Percentiles rank a stretch among this genome's conserved stretches.
Conservation (phyloP, 2,329 filamentous ascomycete genomes). For the Ascomycota sp. region DNA sequence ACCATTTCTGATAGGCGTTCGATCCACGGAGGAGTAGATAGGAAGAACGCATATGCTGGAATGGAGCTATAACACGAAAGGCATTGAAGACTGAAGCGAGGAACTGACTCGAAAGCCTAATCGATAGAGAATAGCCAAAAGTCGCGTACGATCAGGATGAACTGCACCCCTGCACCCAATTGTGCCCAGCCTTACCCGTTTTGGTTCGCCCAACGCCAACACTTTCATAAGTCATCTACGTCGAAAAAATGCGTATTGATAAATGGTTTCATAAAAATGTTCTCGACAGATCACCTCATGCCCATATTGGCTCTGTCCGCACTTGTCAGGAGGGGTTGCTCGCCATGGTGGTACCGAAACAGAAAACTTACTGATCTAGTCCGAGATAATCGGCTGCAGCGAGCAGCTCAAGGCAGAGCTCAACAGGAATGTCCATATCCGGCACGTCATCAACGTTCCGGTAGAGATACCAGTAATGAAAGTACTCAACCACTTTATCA, state of each 20-base stretch:
- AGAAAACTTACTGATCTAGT: slow-evolving; percentile 30
- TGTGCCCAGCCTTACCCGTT: too few species aligned
- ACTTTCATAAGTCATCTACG: not conserved
- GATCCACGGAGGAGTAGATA: slow-evolving; percentile 26
- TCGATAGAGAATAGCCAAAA: not conserved
- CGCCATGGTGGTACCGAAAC: slow-evolving; percentile 9
- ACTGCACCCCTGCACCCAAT: not conserved
- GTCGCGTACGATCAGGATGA: too few species aligned
- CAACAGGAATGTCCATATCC: slow-evolving; percentile 63
- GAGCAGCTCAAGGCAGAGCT: slow-evolving; percentile 58
- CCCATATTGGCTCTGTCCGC: slow-evolving; percentile 16
- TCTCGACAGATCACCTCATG: slow-evolving; percentile 10
- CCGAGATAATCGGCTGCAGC: slow-evolving; percentile 61
- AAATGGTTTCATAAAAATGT: not conserved
- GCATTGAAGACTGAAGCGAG: not conserved
- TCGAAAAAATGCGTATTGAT: not conserved
- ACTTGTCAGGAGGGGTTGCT: slow-evolving; percentile 9
- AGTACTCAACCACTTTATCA: slow-evolving; percentile 67
- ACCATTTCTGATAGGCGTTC: slow-evolving; percentile 34
- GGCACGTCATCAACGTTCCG: slow-evolving; percentile 50
- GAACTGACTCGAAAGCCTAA: too few species aligned
- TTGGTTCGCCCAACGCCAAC: too few species aligned
- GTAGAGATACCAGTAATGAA: slow-evolving; percentile 64
- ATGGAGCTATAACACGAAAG: slow-evolving; percentile 13
- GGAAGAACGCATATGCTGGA: slow-evolving; percentile 33